Conservation (phyloP, 202 grass and related monocot genomes). For the Sporobolus alterniflorus region DNA sequence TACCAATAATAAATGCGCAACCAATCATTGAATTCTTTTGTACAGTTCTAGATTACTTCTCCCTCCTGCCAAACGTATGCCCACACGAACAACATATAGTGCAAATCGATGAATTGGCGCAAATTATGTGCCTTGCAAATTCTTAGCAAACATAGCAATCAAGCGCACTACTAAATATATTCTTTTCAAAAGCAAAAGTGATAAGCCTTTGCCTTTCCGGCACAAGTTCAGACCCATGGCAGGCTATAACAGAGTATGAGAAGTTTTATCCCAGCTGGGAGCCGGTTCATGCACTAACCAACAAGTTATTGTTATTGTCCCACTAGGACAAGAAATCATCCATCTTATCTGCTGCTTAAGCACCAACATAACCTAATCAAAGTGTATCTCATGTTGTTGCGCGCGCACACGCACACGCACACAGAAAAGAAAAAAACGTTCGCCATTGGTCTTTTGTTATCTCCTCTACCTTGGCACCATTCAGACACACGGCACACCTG, state of each 20-base stretch:
- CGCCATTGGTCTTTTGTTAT: constrained; percentile 19
- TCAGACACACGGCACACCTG: neutral
- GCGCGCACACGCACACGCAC: too few relatives aligned
- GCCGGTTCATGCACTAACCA: constrained; percentile 20
- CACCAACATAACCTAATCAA: neutral
- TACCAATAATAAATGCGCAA: constrained; percentile 39
- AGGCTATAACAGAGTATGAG: neutral
- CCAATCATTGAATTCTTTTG: constrained; percentile 30
- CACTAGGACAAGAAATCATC: neutral
- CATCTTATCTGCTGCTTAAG: constrained; percentile 12
- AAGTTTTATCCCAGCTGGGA: neutral
- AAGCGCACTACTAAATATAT: neutral
- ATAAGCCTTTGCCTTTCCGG: neutral
- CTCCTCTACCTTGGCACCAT: neutral
- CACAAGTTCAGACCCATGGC: constrained; percentile 3
- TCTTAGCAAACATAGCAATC: neutral
- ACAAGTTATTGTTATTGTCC: constrained; percentile 23
- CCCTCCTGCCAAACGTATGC: constrained; percentile 10
- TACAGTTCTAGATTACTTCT: constrained; percentile 26
- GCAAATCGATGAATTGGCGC: neutral
- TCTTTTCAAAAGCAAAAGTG: constrained; percentile 8
- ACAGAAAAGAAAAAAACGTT: constrained; percentile 1
- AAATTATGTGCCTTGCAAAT: neutral
- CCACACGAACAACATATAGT: neutral
- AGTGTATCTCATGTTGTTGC: neutral